Conservation (phyloP, 2,329 filamentous ascomycete genomes). For the Hortaea sp. region DNA sequence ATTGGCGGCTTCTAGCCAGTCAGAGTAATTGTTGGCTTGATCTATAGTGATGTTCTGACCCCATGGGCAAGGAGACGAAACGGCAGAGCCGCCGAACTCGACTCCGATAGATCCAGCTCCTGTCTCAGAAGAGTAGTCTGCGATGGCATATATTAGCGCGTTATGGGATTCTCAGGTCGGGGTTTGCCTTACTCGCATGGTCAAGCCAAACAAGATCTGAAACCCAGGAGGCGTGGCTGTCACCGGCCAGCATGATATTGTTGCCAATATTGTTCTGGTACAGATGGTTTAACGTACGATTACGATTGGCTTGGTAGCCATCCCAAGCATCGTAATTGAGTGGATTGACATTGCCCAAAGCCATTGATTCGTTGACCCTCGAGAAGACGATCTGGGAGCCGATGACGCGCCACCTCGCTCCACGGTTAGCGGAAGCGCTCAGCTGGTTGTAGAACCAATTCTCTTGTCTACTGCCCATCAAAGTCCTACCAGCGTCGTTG, state of each 20-base stretch:
- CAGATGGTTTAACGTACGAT: constrained; percentile 57
- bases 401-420: constrained; percentile 60
- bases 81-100: constrained; percentile 54
- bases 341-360: constrained; percentile 34
- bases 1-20: constrained; percentile 42
- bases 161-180: neutral
- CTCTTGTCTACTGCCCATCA: constrained; percentile 66
- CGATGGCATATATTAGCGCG: neutral
- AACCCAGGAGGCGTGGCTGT: constrained; percentile 56
- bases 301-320: constrained; percentile 60
- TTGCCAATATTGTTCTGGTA: constrained; percentile 60
- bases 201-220: constrained; percentile 37
- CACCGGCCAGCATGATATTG: constrained; percentile 63
- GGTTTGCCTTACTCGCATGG: constrained; percentile 4
- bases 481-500: constrained; percentile 55
- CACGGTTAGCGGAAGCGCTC: constrained; percentile 42
- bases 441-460: constrained; percentile 55
- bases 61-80: constrained; percentile 49
- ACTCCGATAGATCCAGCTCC: constrained; percentile 36
- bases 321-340: constrained; percentile 51
- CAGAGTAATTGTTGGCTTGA: constrained; percentile 38
- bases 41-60: constrained; percentile 49
- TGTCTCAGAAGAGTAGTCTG: constrained; percentile 28
- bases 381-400: constrained; percentile 64
- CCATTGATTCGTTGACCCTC: constrained; percentile 40